These are phyloP conservation scores for Wickerhamiella siamensis DNA, from an alignment of 805 yeast species.

Conservation along the genomic window DNA sequence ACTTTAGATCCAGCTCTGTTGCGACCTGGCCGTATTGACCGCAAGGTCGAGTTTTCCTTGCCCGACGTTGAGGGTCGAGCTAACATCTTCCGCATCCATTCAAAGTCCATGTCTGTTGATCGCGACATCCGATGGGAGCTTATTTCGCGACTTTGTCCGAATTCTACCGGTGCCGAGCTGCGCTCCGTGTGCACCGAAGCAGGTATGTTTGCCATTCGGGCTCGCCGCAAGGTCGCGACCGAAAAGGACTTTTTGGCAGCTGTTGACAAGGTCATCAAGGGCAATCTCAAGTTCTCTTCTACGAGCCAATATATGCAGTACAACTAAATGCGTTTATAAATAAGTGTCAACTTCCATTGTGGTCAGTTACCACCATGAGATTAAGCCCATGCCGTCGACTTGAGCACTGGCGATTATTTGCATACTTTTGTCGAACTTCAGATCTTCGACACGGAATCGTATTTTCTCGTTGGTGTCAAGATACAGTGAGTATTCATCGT, in stretches of 20 bases:
- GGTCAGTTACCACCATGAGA: slow-evolving; percentile 98
- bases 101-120: slow-evolving; percentile 95
- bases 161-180: slow-evolving; percentile 96
- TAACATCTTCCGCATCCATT: slow-evolving; percentile 90
- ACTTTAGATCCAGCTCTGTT: slow-evolving; percentile 94
- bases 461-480: slow-evolving; percentile 85
- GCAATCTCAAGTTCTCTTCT: slow-evolving; percentile 92
- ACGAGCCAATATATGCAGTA: slow-evolving; percentile 98
- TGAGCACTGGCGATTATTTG: slow-evolving; percentile 82
- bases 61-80: slow-evolving; percentile 98
- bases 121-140: slow-evolving; percentile 97
- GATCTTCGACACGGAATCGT: slow-evolving; percentile 82
- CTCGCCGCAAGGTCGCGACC: slow-evolving; percentile 94
- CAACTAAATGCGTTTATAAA: slow-evolving; percentile 33
- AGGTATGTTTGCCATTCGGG: slow-evolving; percentile 98
- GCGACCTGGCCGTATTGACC: slow-evolving; percentile 97
- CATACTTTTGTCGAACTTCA: slow-evolving; percentile 71
- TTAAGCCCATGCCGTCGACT: slow-evolving; percentile 91
- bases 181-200: slow-evolving; percentile 99
- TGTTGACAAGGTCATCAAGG: slow-evolving; percentile 96
- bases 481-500: slow-evolving; percentile 57
- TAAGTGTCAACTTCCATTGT: not conserved
- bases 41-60: slow-evolving; percentile 91
- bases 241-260: slow-evolving; percentile 97
- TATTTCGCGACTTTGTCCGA: slow-evolving; percentile 93